These are phyloP conservation scores for Cercospora sp. DNA, from an alignment of 2,329 filamentous ascomycete genomes.

Conservation along the genomic window DNA sequence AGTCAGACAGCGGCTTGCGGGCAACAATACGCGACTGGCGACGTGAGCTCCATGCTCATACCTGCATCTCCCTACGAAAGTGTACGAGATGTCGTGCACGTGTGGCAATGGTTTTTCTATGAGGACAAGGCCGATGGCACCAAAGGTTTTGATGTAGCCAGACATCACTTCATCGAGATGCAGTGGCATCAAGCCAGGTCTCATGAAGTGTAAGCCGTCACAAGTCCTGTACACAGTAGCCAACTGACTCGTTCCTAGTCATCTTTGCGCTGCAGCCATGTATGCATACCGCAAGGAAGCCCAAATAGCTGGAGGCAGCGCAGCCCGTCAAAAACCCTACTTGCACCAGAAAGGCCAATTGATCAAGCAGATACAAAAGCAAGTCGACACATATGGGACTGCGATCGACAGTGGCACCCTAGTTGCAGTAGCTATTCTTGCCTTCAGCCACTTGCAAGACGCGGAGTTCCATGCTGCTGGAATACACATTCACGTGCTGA, in stretches of 20 bases:
- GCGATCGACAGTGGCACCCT: conserved; percentile 5
- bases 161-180: conserved; percentile 4
- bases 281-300: conserved; percentile 5
- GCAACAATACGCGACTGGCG: neutral
- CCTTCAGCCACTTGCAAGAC: conserved; percentile 2
- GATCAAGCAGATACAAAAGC: neutral
- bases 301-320: neutral
- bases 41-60: neutral
- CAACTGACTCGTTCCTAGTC: neutral
- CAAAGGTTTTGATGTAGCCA: conserved; percentile 3
- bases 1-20: neutral
- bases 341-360: neutral
- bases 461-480: neutral
- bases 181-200: neutral
- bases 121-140: neutral
- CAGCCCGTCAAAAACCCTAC: neutral
- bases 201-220: conserved; percentile 1
- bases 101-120: neutral
- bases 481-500: neutral
- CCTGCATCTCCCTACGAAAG: conserved; percentile 5
- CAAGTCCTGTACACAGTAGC: neutral
- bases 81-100: neutral
- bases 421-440: conserved; percentile 3
- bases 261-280: neutral
- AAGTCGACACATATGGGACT: neutral